These are phyloP conservation scores for Begonia loranthoides DNA, from an alignment of 306 rosid genomes.

Conservation along the genomic window DNA sequence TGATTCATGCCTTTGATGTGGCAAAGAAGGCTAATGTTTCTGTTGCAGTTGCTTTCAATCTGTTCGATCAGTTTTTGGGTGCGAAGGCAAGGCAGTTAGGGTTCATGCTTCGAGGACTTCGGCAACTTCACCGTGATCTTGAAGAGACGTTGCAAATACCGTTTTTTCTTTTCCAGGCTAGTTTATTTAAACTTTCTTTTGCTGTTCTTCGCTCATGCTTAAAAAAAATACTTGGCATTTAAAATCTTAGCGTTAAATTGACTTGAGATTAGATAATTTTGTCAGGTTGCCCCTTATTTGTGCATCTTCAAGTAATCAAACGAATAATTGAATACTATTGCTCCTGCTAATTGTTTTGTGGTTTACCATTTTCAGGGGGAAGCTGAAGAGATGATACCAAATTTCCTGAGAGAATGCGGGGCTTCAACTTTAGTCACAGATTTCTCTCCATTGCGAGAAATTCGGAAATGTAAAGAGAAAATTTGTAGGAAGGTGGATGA, in stretches of 20 bases:
- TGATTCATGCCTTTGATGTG: slow-evolving; percentile 65
- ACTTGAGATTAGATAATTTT: background rate
- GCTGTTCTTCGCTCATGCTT: too few relatives aligned
- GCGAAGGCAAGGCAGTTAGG: slow-evolving; percentile 87
- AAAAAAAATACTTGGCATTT: background rate
- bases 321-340: too few relatives aligned
- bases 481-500: slow-evolving; percentile 56
- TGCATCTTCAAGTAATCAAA: too few relatives aligned
- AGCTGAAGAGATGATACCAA: slow-evolving; percentile 65
- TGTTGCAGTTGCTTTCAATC: slow-evolving; percentile 72
- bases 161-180: slow-evolving; percentile 60
- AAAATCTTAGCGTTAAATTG: background rate
- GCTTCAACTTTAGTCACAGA: slow-evolving; percentile 83
- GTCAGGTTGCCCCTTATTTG: too few relatives aligned
- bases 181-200: background rate
- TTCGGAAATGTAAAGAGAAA: slow-evolving; percentile 51
- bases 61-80: slow-evolving; percentile 64
- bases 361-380: slow-evolving; percentile 39
- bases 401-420: slow-evolving; percentile 59
- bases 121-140: slow-evolving; percentile 33
- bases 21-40: slow-evolving; percentile 63
- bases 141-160: slow-evolving; percentile 44
- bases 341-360: slow-evolving; percentile 6
- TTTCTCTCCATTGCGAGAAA: slow-evolving; percentile 69
- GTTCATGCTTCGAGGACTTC: slow-evolving; percentile 76